A percentile compares a stretch with the other conserved stretches of the same genome.
These are phyloP conservation scores for Aspergillus indologenus DNA, from an alignment of 495 filamentous ascomycete genomes.

Conservation along the genomic window DNA sequence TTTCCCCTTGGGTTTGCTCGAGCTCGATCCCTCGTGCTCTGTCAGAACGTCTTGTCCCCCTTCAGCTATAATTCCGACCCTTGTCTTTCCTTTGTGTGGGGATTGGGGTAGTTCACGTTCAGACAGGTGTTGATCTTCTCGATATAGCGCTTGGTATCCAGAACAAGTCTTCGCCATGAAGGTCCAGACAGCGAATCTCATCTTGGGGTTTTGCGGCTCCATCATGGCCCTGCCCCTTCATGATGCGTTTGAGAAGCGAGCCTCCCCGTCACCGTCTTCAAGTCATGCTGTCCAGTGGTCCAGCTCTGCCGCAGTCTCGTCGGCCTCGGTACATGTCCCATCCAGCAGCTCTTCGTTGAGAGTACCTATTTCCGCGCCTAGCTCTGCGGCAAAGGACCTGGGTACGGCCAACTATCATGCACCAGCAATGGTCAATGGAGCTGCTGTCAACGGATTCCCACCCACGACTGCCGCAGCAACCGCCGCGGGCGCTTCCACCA, in stretches of 20 bases:
- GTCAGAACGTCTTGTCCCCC: background rate
- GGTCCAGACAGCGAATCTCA: slow-evolving; percentile 8
- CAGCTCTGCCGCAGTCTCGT: background rate
- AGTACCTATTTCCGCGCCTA: background rate
- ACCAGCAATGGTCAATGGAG: background rate
- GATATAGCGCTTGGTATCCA: background rate
- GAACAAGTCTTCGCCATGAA: slow-evolving; percentile 4
- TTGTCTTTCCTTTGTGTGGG: background rate
- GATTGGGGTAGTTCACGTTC: background rate
- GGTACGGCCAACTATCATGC: background rate
- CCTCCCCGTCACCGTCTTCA: background rate
- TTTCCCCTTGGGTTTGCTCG: background rate
- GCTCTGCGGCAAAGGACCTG: background rate
- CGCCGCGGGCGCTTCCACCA: background rate
- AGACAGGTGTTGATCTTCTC: background rate
- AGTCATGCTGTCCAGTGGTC: background rate
- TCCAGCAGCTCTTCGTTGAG: background rate
- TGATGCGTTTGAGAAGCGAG: background rate
- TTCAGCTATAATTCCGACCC: background rate
- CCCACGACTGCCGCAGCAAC: background rate
- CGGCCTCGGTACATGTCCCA: background rate
- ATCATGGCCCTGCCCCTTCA: slow-evolving; percentile 3
- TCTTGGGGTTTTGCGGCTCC: slow-evolving; percentile 8
- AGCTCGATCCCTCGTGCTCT: background rate
- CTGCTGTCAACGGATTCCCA: background rate